Evolutionary conservation across 768 basidiomycete species (phyloP), one percentile per base, ranked within the genome.

Genomic region (Lactifluus subvellereus): DNA sequence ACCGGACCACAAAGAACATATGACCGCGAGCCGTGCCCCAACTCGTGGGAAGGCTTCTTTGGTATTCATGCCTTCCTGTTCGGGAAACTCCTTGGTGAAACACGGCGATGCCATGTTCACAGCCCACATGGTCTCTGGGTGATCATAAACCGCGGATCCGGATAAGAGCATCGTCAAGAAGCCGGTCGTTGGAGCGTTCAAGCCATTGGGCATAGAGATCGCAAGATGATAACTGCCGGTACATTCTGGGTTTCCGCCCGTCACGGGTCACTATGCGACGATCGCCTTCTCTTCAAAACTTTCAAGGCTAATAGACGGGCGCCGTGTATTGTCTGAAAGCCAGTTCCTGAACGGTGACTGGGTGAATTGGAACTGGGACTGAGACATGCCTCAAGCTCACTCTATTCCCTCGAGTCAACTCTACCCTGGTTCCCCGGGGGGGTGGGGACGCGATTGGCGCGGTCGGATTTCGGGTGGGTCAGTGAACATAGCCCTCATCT

Each of bases 1-100:
- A 27, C 27, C 27, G 27, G 27, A 27, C 27, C 27, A 27, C 3
- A 20, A 30, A 54, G 22, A 55, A 38, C n/a, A n/a, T 5, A 42
- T 7, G 20, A 9, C 20, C 32, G 22, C 43, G 18, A 38, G 30
- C 7, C 18, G n/a, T 10, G 47, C 16, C 37, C 2, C 22, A 48
- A 22, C 22, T 50, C 18, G 33, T 33, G 51, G 35, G 43, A 48
- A 18, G 7, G 6, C 51, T 58, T 45, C 56, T 53, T 62, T 58
- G 57, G 43, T 38, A 62, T 62, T 47, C 49, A 52, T 52, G 14
- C 45, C 32, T 48, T 59, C 53, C 62, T 27, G 22, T 49, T 50
- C 38, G 2, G 48, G 58, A 6, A 40, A n/a, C 37, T 38, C 43
- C 45, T 53, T 35, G 32, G 48, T 45, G 20, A 8, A 20, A n/a